Evolutionary conservation across 495 filamentous ascomycete genomes (phyloP).

Genomic region (Aspergillus nidulans): DNA sequence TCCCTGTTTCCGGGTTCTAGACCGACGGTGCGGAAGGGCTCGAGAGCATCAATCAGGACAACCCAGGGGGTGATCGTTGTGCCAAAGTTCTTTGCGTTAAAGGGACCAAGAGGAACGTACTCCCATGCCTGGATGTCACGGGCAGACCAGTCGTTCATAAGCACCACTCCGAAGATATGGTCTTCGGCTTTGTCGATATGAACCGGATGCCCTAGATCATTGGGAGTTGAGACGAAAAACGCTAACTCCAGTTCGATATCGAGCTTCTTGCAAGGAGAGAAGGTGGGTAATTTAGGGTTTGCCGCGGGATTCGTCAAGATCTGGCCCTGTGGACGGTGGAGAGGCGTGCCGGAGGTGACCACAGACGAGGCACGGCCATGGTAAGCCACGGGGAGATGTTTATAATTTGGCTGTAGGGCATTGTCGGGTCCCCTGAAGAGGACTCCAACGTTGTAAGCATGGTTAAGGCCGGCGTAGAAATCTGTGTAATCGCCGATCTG

Average conservation of each 20-base stretch:
- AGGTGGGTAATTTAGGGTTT: slow-evolving; percentile 56
- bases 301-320: slow-evolving; percentile 63
- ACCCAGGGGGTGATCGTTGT: slow-evolving; percentile 88
- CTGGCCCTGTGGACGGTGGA: slow-evolving; percentile 79
- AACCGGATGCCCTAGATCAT: slow-evolving; percentile 61
- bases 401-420: slow-evolving; percentile 87
- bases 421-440: slow-evolving; percentile 79
- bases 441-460: slow-evolving; percentile 76
- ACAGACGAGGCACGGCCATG: slow-evolving; percentile 79
- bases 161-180: slow-evolving; percentile 77
- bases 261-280: slow-evolving; percentile 60
- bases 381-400: slow-evolving; percentile 84
- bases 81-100: slow-evolving; percentile 92
- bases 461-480: slow-evolving; percentile 90
- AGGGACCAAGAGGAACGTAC: slow-evolving; percentile 79
- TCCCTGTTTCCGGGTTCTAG: slow-evolving; percentile 58
- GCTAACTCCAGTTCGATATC: slow-evolving; percentile 91
- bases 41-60: slow-evolving; percentile 76
- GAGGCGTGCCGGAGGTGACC: slow-evolving; percentile 68
- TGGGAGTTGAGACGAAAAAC: slow-evolving; percentile 68
- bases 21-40: slow-evolving; percentile 58
- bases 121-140: slow-evolving; percentile 91
- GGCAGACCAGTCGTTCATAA: slow-evolving; percentile 95
- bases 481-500: slow-evolving; percentile 94
- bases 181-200: slow-evolving; percentile 65